These are phyloP conservation scores for Pleurotus platypus DNA, from an alignment of 768 basidiomycete species.

Conservation along the genomic window DNA sequence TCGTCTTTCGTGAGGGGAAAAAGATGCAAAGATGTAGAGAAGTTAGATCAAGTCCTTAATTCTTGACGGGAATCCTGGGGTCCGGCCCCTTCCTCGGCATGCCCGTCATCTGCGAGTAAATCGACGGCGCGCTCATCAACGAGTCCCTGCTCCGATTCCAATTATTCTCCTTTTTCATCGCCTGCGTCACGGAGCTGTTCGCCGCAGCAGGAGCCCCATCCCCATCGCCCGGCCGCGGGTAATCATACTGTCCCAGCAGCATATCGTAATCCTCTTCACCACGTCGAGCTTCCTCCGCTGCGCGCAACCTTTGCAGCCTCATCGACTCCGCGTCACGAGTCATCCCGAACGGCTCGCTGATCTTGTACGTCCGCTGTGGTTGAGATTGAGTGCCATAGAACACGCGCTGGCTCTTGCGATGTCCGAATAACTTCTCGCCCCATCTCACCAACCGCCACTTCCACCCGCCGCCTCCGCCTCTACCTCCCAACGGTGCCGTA, in stretches of 20 bases:
- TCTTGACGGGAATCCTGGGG: slow-evolving; percentile 50
- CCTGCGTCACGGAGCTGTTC: slow-evolving; percentile 31
- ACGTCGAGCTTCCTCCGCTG: slow-evolving; percentile 47
- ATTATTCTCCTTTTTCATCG: no score
- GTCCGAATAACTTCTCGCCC: slow-evolving; percentile 10
- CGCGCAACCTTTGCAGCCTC: slow-evolving; percentile 24
- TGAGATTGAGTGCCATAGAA: background rate
- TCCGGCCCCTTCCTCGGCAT: slow-evolving; percentile 51
- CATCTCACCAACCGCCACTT: slow-evolving; percentile 26
- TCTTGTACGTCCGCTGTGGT: slow-evolving; percentile 37
- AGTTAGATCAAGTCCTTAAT: background rate
- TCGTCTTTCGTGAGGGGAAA: no score
- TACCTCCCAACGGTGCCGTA: background rate
- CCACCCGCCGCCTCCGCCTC: slow-evolving; percentile 37
- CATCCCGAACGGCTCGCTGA: background rate
- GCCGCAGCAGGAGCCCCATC: slow-evolving; percentile 13
- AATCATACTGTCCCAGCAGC: slow-evolving; percentile 46
- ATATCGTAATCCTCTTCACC: slow-evolving; percentile 46
- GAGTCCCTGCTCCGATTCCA: slow-evolving; percentile 13
- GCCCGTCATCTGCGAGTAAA: slow-evolving; percentile 61
- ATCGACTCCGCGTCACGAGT: no score
- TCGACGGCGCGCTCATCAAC: slow-evolving; percentile 39
- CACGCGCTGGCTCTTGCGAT: slow-evolving; percentile 16
- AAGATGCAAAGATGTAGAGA: no score
- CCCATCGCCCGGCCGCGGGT: slow-evolving; percentile 29